Evolutionary conservation across 1,139 yeast genomes (phyloP).

Genomic region (Scheffersomyces segobiensis): DNA sequence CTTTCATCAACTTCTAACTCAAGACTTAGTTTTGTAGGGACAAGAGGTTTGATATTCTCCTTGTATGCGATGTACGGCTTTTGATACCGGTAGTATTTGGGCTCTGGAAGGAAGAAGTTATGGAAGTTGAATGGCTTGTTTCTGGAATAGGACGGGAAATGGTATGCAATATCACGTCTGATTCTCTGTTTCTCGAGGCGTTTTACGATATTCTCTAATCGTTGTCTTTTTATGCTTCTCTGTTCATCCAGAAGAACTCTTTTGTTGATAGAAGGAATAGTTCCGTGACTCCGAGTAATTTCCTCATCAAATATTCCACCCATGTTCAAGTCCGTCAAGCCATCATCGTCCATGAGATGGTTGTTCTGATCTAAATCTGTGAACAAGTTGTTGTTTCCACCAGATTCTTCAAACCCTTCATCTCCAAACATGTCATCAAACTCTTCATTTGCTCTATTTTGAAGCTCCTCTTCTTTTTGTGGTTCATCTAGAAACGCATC

Average conservation of each 20-base stretch:
- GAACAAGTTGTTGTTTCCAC: conserved; percentile 10
- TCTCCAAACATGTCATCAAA: conserved; percentile 54
- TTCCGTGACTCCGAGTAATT: conserved; percentile 8
- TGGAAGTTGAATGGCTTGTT: conserved; percentile 65
- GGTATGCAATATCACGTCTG: conserved; percentile 41
- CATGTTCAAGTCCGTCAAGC: conserved; percentile 40
- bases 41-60: conserved; percentile 50
- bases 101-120: conserved; percentile 63
- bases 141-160: conserved; percentile 64
- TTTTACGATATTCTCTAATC: conserved; percentile 28
- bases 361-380: conserved; percentile 25
- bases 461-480: conserved; percentile 35
- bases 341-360: conserved; percentile 41
- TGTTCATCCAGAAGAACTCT: conserved; percentile 22
- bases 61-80: conserved; percentile 48
- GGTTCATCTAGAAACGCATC: conserved; percentile 12
- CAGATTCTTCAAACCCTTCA: conserved; percentile 2
- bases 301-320: conserved; percentile 36
- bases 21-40: conserved; percentile 57
- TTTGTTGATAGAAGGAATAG: conserved; percentile 16
- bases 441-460: conserved; percentile 41
- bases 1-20: conserved; percentile 51
- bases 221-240: conserved; percentile 21
- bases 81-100: conserved; percentile 53
- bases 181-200: conserved; percentile 34